A percentile compares a stretch with the other conserved stretches of the same genome.
Evolutionary conservation across 306 rosid genomes (phyloP).

Genomic region (Aeschynomene evenia): DNA sequence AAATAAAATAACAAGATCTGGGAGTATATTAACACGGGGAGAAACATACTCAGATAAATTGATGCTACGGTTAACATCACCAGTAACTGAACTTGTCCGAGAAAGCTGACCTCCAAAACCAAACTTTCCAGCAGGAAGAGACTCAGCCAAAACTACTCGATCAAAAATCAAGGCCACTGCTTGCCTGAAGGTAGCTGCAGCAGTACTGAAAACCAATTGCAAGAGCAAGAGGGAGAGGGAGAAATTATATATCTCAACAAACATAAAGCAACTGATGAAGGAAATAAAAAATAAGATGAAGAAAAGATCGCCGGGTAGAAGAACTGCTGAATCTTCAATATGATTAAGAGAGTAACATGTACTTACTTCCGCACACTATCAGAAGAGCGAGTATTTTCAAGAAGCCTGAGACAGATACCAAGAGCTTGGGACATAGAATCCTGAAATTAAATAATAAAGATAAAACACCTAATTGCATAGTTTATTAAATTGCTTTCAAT

Average conservation of each 20-base stretch:
- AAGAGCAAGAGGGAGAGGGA: constrained; percentile 34
- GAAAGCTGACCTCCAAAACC: constrained; percentile 75
- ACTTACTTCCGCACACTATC: constrained; percentile 94
- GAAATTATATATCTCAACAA: constrained; percentile 5
- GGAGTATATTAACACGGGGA: constrained; percentile 1
- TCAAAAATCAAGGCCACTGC: constrained; percentile 93
- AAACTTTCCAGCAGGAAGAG: constrained; percentile 88
- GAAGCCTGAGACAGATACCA: constrained; percentile 90
- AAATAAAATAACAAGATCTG: constrained; percentile 22
- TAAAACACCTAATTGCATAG: neutral
- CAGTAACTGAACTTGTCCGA: constrained; percentile 70
- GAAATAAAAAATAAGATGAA: constrained; percentile 10
- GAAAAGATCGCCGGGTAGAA: neutral
- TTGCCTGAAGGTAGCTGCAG: constrained; percentile 99
- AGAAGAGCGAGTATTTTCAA: constrained; percentile 81
- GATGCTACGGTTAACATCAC: constrained; percentile 80
- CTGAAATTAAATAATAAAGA: constrained; percentile 41
- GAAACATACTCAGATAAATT: constrained; percentile 67
- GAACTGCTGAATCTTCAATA: constrained; percentile 24
- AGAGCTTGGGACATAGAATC: constrained; percentile 90
- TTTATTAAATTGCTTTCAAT: neutral
- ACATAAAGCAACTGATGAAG: neutral
- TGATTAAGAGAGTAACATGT: neutral
- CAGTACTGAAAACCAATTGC: constrained; percentile 69
- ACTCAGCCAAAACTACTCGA: constrained; percentile 71